Evolutionary conservation across 495 filamentous ascomycete genomes (phyloP).

Genomic region (Xeromyces bisporus): DNA sequence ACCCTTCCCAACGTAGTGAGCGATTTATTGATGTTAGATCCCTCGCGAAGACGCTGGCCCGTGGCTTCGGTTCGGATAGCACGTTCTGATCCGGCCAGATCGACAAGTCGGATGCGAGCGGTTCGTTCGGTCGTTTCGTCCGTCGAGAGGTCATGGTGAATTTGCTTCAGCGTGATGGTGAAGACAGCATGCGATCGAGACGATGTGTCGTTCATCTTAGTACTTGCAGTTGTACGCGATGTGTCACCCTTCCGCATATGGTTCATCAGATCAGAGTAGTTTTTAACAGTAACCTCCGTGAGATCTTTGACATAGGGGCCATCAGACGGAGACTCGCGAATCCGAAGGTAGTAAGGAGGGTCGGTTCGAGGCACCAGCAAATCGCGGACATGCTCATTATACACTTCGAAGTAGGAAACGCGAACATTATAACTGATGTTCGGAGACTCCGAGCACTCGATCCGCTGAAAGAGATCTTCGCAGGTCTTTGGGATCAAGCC

Average conservation of each 20-base stretch:
- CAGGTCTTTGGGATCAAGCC: slow-evolving; percentile 96
- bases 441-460: slow-evolving; percentile 64
- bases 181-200: slow-evolving; percentile 93
- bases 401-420: slow-evolving; percentile 97
- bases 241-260: slow-evolving; percentile 82
- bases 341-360: slow-evolving; percentile 84
- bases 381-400: slow-evolving; percentile 98
- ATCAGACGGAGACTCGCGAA: slow-evolving; percentile 85
- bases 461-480: slow-evolving; percentile 87
- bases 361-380: slow-evolving; percentile 63
- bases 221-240: slow-evolving; percentile 82
- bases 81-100: slow-evolving; percentile 86
- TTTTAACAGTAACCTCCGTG: slow-evolving; percentile 78
- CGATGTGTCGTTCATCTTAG: slow-evolving; percentile 98
- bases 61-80: slow-evolving; percentile 94
- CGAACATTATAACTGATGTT: slow-evolving; percentile 92
- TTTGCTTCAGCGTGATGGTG: slow-evolving; percentile 93
- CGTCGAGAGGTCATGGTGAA: slow-evolving; percentile 81
- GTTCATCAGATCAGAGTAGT: slow-evolving; percentile 65
- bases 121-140: slow-evolving; percentile 91
- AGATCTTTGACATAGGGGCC: slow-evolving; percentile 97
- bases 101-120: slow-evolving; percentile 85
- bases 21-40: slow-evolving; percentile 97
- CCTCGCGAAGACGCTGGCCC: slow-evolving; percentile 75
- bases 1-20: slow-evolving; percentile 89